These are phyloP conservation scores for Plasmodium fragile DNA, from an alignment of 169 alveolate species.

Conservation along the genomic window DNA sequence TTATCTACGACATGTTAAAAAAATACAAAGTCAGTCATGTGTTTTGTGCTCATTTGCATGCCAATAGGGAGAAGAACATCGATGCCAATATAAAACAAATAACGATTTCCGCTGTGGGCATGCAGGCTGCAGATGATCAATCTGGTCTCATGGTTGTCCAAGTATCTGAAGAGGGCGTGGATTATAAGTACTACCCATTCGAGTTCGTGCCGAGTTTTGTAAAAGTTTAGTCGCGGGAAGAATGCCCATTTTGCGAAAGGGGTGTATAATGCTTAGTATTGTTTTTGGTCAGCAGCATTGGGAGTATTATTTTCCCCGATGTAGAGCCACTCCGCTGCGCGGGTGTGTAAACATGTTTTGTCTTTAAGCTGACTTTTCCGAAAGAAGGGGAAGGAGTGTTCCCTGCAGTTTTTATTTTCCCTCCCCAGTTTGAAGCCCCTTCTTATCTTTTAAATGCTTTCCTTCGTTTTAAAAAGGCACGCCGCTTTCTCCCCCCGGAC, in stretches of 20 bases:
- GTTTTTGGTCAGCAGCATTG: not conserved
- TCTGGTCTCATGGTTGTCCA: conserved; percentile 32
- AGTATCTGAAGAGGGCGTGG: not conserved
- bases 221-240: not conserved
- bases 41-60: conserved; percentile 45
- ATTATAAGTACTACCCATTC: conserved; percentile 42
- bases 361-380: not conserved
- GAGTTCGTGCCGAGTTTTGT: conserved; percentile 3
- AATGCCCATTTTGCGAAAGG: not conserved
- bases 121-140: conserved; percentile 23
- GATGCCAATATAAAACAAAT: conserved; percentile 48
- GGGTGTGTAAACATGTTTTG: not conserved
- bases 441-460: not conserved
- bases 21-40: conserved; percentile 47
- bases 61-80: conserved; percentile 24
- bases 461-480: not conserved
- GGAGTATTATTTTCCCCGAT: not conserved
- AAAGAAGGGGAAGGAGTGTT: not conserved
- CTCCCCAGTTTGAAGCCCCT: not conserved
- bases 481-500: not conserved
- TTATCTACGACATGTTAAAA: conserved; percentile 38
- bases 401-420: not conserved
- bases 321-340: not conserved
- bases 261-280: not conserved
- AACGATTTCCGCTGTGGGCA: conserved; percentile 30